phyloP scores from a whole-genome alignment of 2,329 filamentous ascomycete genomes.

The Cladosporium oxysporum region DNA sequence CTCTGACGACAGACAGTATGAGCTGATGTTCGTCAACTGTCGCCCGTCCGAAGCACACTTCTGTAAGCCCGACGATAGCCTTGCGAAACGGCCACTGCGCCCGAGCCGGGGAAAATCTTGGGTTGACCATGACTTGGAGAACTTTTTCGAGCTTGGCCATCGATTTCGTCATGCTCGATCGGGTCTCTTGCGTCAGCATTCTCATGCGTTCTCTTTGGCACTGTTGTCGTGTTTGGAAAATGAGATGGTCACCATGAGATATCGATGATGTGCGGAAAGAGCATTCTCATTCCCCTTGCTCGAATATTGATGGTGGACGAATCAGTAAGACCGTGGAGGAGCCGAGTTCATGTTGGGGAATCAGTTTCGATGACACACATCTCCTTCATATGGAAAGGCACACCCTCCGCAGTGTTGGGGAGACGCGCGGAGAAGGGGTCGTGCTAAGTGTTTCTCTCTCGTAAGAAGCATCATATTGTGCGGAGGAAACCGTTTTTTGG shows the following conservation, averaged over 20 bases:
- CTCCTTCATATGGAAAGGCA: constrained; percentile 4
- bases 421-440: constrained; percentile 8
- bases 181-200: background rate
- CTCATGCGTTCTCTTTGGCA: background rate
- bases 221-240: background rate
- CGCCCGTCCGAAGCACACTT: background rate
- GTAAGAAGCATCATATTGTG: background rate
- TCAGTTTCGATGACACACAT: constrained; percentile 4
- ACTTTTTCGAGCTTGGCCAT: background rate
- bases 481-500: background rate
- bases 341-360: background rate
- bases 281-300: background rate
- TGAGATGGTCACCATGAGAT: background rate
- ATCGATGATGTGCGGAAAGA: background rate
- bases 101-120: background rate
- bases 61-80: background rate
- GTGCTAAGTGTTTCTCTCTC: background rate
- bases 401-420: constrained; percentile 1
- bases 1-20: background rate
- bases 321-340: background rate
- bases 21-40: too few relatives aligned
- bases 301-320: background rate
- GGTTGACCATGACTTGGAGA: background rate
- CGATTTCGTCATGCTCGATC: background rate
- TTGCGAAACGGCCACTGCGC: background rate